phyloP scores from a whole-genome alignment of 23 red algal species.

The Gracilaria gracilis region DNA sequence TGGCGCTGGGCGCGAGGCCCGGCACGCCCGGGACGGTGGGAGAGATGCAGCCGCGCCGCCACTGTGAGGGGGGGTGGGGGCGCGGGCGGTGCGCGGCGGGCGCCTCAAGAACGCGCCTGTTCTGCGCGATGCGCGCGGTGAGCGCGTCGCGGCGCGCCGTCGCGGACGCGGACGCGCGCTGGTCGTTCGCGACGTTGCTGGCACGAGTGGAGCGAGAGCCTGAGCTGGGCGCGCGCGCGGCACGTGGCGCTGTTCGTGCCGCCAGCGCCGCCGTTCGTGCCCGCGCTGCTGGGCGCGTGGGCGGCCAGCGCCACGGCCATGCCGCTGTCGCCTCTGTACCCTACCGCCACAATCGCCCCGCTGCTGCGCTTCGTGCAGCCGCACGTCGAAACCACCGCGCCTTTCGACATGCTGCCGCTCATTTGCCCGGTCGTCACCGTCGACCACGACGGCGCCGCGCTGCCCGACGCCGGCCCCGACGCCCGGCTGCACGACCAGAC shows the following conservation, averaged over 20 bases:
- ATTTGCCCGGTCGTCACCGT: background rate
- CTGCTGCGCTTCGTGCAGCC: constrained; percentile 23
- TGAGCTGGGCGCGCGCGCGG: background rate
- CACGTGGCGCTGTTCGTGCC: constrained; percentile 27
- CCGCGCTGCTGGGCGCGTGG: constrained; percentile 54
- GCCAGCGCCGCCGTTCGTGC: constrained; percentile 29
- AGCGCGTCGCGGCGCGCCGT: background rate
- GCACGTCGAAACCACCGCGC: constrained; percentile 11
- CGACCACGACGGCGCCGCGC: background rate
- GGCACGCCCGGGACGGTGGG: no score
- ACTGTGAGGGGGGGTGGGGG: background rate
- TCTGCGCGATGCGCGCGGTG: constrained; percentile 16
- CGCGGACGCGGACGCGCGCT: background rate
- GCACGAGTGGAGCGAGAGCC: background rate
- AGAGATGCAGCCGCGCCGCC: no score
- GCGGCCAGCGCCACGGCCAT: constrained; percentile 28
- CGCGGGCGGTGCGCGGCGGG: background rate
- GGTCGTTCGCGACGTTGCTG: background rate
- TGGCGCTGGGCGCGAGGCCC: no score
- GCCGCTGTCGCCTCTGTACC: constrained; percentile 64
- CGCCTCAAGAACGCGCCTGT: background rate
- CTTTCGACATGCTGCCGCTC: constrained; percentile 29
- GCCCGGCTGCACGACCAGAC: no score
- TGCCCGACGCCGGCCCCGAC: background rate
- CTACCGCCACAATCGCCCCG: constrained; percentile 42